Conservation (phyloP, 257 asterid genomes). For the Eustoma russellianum region DNA sequence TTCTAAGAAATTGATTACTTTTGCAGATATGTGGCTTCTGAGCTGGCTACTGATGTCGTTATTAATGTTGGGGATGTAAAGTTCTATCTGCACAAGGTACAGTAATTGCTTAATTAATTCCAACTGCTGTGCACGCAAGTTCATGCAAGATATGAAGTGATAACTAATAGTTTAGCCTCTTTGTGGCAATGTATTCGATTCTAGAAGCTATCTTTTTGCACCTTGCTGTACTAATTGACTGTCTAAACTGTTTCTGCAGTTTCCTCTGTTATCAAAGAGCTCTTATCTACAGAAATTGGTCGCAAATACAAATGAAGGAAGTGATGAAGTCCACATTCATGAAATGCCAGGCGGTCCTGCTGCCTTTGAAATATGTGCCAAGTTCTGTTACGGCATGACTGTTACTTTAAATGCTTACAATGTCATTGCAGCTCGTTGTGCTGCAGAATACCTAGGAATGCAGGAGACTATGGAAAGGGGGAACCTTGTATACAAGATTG, state of each 20-base stretch:
- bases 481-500: slow-evolving; percentile 74
- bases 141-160: background rate
- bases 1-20: background rate
- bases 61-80: slow-evolving; percentile 57
- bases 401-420: slow-evolving; percentile 83
- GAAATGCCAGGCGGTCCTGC: slow-evolving; percentile 84
- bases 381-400: slow-evolving; percentile 87
- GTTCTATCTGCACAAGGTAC: slow-evolving; percentile 92
- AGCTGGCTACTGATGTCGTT: slow-evolving; percentile 70
- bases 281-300: slow-evolving; percentile 60
- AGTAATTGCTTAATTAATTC: slow-evolving; percentile 8
- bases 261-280: slow-evolving; percentile 89
- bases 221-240: slow-evolving; percentile 13
- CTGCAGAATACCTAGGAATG: slow-evolving; percentile 93
- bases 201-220: background rate
- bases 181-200: background rate
- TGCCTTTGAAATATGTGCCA: slow-evolving; percentile 83
- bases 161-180: too few relatives aligned
- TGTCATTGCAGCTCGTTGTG: slow-evolving; percentile 72
- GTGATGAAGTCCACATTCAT: slow-evolving; percentile 51
- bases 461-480: slow-evolving; percentile 75
- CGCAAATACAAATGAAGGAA: slow-evolving; percentile 48
- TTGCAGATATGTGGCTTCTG: slow-evolving; percentile 80
- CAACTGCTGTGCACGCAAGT: too few relatives aligned
- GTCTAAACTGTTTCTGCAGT: slow-evolving; percentile 38